Base-by-base conservation (phyloP, 2,329 filamentous ascomycete species). In the Colletotrichum salicis region DNA sequence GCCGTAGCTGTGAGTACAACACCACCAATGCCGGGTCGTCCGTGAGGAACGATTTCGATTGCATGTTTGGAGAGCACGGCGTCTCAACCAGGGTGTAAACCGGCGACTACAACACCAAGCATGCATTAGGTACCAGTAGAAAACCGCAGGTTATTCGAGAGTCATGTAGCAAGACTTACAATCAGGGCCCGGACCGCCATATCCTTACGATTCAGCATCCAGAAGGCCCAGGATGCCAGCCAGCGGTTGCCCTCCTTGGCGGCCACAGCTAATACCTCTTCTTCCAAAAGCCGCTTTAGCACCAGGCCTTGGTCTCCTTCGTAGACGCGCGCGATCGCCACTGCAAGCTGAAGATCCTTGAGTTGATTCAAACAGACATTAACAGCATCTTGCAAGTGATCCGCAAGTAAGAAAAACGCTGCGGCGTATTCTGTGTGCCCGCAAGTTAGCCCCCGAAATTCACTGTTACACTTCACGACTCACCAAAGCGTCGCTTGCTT, bases 151-250 rank as follows among this genome's bases (percentile, higher is more conserved):
- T 54, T 29, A 27, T 45, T 29, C 3, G 19, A 19, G 22, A 11
- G 19, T 13, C 52, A 19, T 22, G 5, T 31, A 33, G 41, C 35
- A 19, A 7, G 15, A 83, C 91, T 85, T 83, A 94, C 92, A 76
- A 97, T 92, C 4, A 99, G 85, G 7, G 93, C 91, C 64, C 94
- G 90, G 7, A 98, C 94, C 6, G 96, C 93, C 86, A 95, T 93
- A 75, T 97, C 93, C 72, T 92, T 90, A 73, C 93, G 89, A 48
- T 91, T 91, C 5, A 98, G 86, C 87, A 97, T 94, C 92, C 94
- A 97, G 79, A 97, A 97, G 2, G 94, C 94, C 96, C 96, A 99
- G 0, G 93, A 96, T 12, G 95, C 94, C 70, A 97, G 89, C 96
- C 96, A 99, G 69, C 96, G 89, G 78, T 99, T 96, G 2, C 94